Evolutionary conservation across 176 grass and related monocot genomes (phyloP), one percentile per base, ranked within the genome.

Genomic region (Rhynchospora breviuscula): DNA sequence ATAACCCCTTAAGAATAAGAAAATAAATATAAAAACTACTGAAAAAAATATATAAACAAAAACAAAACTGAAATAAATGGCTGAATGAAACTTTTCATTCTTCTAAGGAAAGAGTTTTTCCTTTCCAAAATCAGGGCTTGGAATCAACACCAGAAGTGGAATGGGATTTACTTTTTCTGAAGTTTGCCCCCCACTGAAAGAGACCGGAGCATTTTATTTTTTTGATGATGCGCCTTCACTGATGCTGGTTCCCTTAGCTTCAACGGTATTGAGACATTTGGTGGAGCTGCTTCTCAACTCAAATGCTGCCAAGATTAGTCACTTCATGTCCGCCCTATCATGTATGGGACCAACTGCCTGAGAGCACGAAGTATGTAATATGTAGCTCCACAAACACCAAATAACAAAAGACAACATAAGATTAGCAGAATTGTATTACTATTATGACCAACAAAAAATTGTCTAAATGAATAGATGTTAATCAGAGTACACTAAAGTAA

Each of bases 121-220:
- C 80, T 47, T 82, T 67, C 80, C 62, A 82, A 64, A 67, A 82
- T 82, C 63, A 82, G 80, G 5, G 62, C 43, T 82, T 67, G 45
- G 60, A 17, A 52, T 66, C 63, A 82, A 82, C 43, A 82, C 29
- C 44, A 82, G 80, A 66, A 81, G 58, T 10, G 63, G 58, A n/a
- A 63, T 81, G 18, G 18, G 61, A 66, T 67, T 22, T 64, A 66
- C 4, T 82, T 65, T 82, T 82, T 78, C 73, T 78, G 14, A 78
- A 78, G 73, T 52, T 82, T 82, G 35, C 80, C 54, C 59, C 62
- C 80, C 13, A 66, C 63, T 31, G 80, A 82, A 66, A 82, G 23
- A 82, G 80, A 82, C 21, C 80, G 44, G 21, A 67, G 46, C 80
- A 82, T 82, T 14, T 44, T 14, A 40, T 25, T 7, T 56, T 52